Evolutionary conservation across 2,329 filamentous ascomycete genomes (phyloP), one percentile per base, ranked within the genome.

Genomic region (Penicillium corylophilum): DNA sequence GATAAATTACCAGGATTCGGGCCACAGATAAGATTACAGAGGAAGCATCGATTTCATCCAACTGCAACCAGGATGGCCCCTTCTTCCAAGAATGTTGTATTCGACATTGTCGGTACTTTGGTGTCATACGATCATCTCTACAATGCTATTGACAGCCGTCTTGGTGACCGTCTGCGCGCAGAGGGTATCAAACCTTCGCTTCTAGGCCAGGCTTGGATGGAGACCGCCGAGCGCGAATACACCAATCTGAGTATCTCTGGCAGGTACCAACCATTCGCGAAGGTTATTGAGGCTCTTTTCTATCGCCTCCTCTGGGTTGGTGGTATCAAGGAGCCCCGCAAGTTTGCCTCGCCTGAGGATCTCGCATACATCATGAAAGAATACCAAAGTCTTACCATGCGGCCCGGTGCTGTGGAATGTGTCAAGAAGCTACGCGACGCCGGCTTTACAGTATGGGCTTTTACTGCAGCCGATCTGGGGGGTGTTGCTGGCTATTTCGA

Each of bases 151-250:
- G 65, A 73, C 24, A 45, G 61, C 36, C 66, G 64, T 15, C 65
- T 78, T 9, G 75, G 75, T 38, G 48, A 65, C 20, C 66, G 65
- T 22, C 69, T 78, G 2, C 60, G 60, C 28, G 48, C 57, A 16
- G 53, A 71, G 24, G 63, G 55, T 22, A 70, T 78, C 49, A 68
- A 67, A 4, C 61, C 74, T 0, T 64, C 63, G 12, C 62, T 72
- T 5, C 71, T 78, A 9, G 74, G 71, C 13, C 74, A 67, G 44
- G 64, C 71, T 4, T 78, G 73, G 74, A 71, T 74, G 55, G 71
- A 73, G 42, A 65, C 65, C 4, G 69, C 73, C 4, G 76, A 78
- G 49, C 67, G 71, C 5, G 74, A 78, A 53, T 78, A 74, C 58
- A 77, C 74, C 5, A 77, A 73, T 48, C 66, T 78, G 3, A 74